phyloP scores from a whole-genome alignment of 345 rosid species.

The Citrus trifoliata region DNA sequence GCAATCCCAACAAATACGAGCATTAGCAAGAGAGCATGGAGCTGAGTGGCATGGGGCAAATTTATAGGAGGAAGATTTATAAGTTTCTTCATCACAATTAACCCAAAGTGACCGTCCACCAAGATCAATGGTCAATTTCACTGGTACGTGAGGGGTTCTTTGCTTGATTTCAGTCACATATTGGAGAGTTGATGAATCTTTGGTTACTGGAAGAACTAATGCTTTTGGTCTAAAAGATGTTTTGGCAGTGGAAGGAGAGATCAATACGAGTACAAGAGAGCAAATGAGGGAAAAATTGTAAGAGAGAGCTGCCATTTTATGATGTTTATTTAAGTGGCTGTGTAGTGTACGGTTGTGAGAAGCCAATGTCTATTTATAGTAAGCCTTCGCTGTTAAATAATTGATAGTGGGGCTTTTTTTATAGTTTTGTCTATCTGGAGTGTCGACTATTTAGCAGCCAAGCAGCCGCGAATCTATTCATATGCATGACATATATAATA shows the following conservation, averaged over 20 bases:
- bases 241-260: not conserved
- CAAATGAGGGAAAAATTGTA: not conserved
- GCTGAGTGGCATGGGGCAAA: not conserved
- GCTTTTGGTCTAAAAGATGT: slow-evolving; percentile 9
- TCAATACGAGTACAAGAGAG: not conserved
- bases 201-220: slow-evolving; percentile 17
- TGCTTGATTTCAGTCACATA: slow-evolving; percentile 21
- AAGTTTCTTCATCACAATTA: not conserved
- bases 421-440: too few relatives aligned
- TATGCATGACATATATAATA: too few relatives aligned
- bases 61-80: not conserved
- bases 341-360: too few relatives aligned
- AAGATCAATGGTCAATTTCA: slow-evolving; percentile 3
- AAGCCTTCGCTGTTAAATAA: too few relatives aligned
- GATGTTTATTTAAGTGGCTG: too few relatives aligned
- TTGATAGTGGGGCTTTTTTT: too few relatives aligned
- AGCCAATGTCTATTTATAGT: too few relatives aligned
- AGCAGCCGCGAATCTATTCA: too few relatives aligned
- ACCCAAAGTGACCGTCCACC: not conserved
- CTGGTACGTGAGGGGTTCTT: slow-evolving; percentile 12
- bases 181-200: slow-evolving; percentile 18
- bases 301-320: not conserved
- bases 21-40: not conserved
- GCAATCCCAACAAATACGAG: not conserved
- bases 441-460: too few relatives aligned